These are phyloP conservation scores for Papiliotrema flavescens DNA, from an alignment of 1,284 basidiomycete species.

Conservation along the genomic window DNA sequence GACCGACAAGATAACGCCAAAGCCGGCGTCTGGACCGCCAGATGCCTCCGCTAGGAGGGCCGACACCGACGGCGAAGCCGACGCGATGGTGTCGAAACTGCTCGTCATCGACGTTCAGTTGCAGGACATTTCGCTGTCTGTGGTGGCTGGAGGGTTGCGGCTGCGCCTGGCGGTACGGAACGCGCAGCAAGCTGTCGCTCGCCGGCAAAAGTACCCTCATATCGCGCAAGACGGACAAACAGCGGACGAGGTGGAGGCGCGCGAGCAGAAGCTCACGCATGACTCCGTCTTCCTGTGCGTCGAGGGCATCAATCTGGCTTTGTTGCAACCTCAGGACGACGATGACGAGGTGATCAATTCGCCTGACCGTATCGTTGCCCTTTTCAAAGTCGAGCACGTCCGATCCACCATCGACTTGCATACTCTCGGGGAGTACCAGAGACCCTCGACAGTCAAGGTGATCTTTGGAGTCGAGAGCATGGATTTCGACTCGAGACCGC, in stretches of 20 bases:
- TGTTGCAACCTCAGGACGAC: slow-evolving; percentile 8
- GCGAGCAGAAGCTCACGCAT: background rate
- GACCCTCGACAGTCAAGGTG: background rate
- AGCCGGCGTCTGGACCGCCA: too few species aligned
- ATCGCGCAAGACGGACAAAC: too few species aligned
- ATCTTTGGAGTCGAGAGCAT: slow-evolving; percentile 17
- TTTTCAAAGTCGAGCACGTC: background rate
- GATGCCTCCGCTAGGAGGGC: too few species aligned
- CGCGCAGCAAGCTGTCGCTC: background rate
- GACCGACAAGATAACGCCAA: background rate
- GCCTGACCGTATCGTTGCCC: slow-evolving; percentile 3
- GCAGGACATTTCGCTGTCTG: background rate
- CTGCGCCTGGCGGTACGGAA: background rate
- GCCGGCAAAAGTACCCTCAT: background rate
- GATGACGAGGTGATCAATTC: background rate
- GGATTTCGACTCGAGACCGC: slow-evolving; percentile 37
- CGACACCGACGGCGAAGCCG: background rate
- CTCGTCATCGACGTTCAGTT: background rate
- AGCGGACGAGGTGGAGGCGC: too few species aligned
- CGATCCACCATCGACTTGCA: background rate
- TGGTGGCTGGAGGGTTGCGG: slow-evolving; percentile 3
- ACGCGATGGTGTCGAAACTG: background rate
- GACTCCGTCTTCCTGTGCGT: background rate
- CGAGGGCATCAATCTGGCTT: slow-evolving; percentile 5
- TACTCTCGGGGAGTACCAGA: background rate